Percentiles rank a stretch among this genome's conserved stretches.
phyloP scores from a whole-genome alignment of 2,329 filamentous ascomycete genomes.

The Periconia macrospinosa region DNA sequence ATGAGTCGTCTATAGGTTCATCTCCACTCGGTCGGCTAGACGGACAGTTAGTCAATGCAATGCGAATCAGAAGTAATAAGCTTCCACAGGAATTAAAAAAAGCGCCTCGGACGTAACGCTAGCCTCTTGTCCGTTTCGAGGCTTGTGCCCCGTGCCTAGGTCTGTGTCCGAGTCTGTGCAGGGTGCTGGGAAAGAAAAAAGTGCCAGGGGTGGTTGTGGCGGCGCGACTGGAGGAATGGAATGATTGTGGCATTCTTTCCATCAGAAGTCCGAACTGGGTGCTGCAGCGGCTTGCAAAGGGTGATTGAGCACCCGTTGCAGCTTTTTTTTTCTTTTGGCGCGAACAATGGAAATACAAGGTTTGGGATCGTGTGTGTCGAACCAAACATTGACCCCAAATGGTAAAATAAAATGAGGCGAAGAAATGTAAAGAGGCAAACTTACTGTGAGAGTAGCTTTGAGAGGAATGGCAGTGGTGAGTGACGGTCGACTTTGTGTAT shows the following conservation, averaged over 20 bases:
- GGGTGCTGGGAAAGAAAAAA: not conserved
- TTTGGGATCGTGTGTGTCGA: not conserved
- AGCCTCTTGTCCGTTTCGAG: not conserved
- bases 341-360: not conserved
- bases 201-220: not conserved
- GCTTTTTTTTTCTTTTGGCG: not conserved
- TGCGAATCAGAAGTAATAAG: not conserved
- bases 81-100: not conserved
- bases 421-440: not conserved
- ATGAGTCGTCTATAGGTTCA: slow-evolving; percentile 6
- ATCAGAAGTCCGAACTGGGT: not conserved
- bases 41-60: slow-evolving; percentile 1
- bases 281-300: not conserved
- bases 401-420: not conserved
- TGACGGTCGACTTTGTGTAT: not conserved
- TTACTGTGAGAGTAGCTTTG: not conserved
- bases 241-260: not conserved
- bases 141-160: not conserved
- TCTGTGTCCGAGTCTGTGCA: not conserved
- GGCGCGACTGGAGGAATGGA: not conserved
- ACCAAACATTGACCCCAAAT: not conserved
- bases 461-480: not conserved
- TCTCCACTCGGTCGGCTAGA: slow-evolving; percentile 6
- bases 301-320: not conserved
- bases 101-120: not conserved